Conservation (phyloP, 345 rosid species). For the Limnanthes douglasii region DNA sequence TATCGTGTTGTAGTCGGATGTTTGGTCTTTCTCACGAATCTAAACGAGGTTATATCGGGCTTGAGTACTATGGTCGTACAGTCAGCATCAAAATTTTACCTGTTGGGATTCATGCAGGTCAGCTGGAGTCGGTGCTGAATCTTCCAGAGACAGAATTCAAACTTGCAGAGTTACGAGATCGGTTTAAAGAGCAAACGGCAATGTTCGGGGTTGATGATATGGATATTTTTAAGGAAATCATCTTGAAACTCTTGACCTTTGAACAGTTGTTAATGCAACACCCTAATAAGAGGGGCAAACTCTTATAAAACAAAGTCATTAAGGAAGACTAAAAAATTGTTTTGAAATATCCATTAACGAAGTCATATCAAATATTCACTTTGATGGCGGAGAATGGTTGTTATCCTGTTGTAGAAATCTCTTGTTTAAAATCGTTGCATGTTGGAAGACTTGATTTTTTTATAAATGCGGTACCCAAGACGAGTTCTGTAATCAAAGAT, state of each 20-base stretch:
- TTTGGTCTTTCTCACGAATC: slow-evolving; percentile 85
- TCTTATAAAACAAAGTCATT: too few species aligned
- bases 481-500: too few species aligned
- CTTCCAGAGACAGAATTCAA: slow-evolving; percentile 60
- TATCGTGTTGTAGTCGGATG: slow-evolving; percentile 92
- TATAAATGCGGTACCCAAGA: too few species aligned
- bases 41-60: slow-evolving; percentile 81
- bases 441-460: too few species aligned
- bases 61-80: slow-evolving; percentile 80
- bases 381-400: too few species aligned
- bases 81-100: slow-evolving; percentile 88
- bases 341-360: too few species aligned
- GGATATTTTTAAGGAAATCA: slow-evolving; percentile 93
- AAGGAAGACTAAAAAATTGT: too few species aligned
- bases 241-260: slow-evolving; percentile 88
- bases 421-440: too few species aligned
- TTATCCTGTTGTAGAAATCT: too few species aligned
- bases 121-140: slow-evolving; percentile 62
- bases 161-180: slow-evolving; percentile 48
- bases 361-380: too few species aligned
- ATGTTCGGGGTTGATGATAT: slow-evolving; percentile 90
- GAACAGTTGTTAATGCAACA: slow-evolving; percentile 76
- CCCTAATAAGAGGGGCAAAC: slow-evolving; percentile 42
- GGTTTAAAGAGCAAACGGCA: slow-evolving; percentile 44
- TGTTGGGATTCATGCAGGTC: slow-evolving; percentile 80